Base-by-base conservation (phyloP, 1,284 basidiomycete genomes). In the Volvariella volvacea region DNA sequence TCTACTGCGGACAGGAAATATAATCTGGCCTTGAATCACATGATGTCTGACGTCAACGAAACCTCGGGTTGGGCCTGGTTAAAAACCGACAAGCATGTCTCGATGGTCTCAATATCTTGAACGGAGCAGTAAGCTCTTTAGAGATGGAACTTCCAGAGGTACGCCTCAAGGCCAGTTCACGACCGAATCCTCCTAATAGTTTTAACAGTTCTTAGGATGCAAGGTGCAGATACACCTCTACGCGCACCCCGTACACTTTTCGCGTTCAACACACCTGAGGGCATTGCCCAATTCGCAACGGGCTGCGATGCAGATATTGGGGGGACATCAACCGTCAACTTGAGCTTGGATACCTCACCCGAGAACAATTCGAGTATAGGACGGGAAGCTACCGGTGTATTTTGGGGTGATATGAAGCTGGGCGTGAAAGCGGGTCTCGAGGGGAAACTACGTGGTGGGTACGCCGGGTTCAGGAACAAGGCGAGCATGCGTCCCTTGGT, bases 231-330 rank as follows among this genome's bases (percentile, higher is more conserved):
- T 44, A 67, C 65, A 30, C 78, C 80, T 9, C 66, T 66, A 41
- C 74, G 77, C 16, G 61, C 64, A 4, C 79, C 86, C n/a, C 67
- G 72, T 42, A 73, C 74, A 0, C 70, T 89, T 32, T 82, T 78
- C 55, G 71, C 70, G 8, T 76, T 89, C 61, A 79, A 83, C 52
- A 71, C 73, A 0, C 64, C 57, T 19, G 68, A 74, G 36, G 78
- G 85, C 49, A 54, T 88, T 32, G 52, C 71, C n/a, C 68, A 74
- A 21, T 82, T 81, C 50, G 85, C 80, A 0, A 78, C 76, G 0
- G 91, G 91, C 2, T 88, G 83, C 54, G 91, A 94, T 61, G 73
- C 73, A 2, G 92, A 94, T 61, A 82, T 92, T 42, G 92, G 92
- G 1, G 92, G 92, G 1, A 75, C 76, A n/a, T 90, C 89, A 2